A percentile compares a stretch with the other conserved stretches of the same genome.
These are phyloP conservation scores for Ganoderma lingzhi DNA, from an alignment of 1,284 basidiomycete species.

Conservation along the genomic window DNA sequence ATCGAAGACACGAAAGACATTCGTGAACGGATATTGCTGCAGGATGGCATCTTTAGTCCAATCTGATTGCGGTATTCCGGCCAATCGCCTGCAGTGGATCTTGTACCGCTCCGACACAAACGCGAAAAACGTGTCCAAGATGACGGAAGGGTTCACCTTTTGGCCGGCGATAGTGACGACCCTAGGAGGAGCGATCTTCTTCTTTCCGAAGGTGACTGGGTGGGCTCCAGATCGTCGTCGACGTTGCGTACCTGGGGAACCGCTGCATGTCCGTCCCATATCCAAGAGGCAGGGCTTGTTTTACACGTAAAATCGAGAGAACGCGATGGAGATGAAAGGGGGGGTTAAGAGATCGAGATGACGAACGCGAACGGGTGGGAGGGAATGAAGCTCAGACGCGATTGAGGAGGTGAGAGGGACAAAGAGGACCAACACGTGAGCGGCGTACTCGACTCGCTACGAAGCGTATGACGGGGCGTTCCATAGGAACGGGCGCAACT, in stretches of 20 bases:
- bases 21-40: conserved; percentile 47
- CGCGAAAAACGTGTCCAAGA: conserved; percentile 46
- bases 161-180: conserved; percentile 39
- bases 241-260: not conserved
- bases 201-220: conserved; percentile 15
- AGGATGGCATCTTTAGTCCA: conserved; percentile 51
- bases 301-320: not conserved
- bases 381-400: conserved; percentile 3
- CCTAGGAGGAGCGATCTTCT: conserved; percentile 26
- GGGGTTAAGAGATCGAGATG: no score
- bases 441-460: conserved; percentile 6
- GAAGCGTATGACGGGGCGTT: not conserved
- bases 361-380: not conserved
- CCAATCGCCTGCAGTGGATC: conserved; percentile 42
- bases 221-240: not conserved
- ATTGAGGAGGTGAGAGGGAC: not conserved
- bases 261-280: conserved; percentile 23
- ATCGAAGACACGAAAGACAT: conserved; percentile 53
- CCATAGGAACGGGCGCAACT: not conserved
- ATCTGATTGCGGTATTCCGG: conserved; percentile 39
- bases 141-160: conserved; percentile 37
- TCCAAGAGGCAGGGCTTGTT: no score
- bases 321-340: conserved; percentile 10
- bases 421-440: conserved; percentile 6
- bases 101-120: conserved; percentile 48